Conservation (phyloP, 306 rosid genomes). For the Mimosa pudica region DNA sequence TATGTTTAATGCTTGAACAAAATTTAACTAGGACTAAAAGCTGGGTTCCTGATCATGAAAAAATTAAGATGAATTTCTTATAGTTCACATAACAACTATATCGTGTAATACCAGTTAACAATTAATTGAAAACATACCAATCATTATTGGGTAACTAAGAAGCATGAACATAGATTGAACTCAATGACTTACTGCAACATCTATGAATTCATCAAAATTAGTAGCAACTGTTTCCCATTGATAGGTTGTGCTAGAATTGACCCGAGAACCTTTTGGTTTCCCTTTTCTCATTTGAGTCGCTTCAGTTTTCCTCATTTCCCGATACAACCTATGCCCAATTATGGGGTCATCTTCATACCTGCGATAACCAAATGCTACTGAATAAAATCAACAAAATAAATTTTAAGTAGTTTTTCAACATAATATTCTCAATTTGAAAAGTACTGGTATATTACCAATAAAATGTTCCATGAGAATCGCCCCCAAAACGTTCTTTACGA, state of each 20-base stretch:
- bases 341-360: conserved; percentile 90
- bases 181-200: conserved; percentile 74
- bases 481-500: conserved; percentile 93
- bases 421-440: conserved; percentile 19
- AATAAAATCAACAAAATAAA: conserved; percentile 26
- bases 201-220: conserved; percentile 91
- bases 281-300: conserved; percentile 69
- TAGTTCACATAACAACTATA: conserved; percentile 8
- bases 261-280: conserved; percentile 76
- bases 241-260: conserved; percentile 63
- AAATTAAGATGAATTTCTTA: conserved; percentile 1
- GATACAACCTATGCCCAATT: conserved; percentile 81
- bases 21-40: not conserved
- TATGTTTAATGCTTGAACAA: conserved; percentile 10
- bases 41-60: conserved; percentile 16
- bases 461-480: conserved; percentile 81
- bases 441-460: conserved; percentile 68
- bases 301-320: conserved; percentile 89
- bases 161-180: conserved; percentile 24
- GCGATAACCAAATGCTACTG: conserved; percentile 39
- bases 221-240: conserved; percentile 94
- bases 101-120: conserved; percentile 16
- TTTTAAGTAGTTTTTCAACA: conserved; percentile 25
- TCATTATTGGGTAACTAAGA: not conserved
- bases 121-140: conserved; percentile 9